Evolutionary conservation across 202 grass and related monocot genomes (phyloP), one percentile per base, ranked within the genome.

Genomic region (Panicum virgatum): DNA sequence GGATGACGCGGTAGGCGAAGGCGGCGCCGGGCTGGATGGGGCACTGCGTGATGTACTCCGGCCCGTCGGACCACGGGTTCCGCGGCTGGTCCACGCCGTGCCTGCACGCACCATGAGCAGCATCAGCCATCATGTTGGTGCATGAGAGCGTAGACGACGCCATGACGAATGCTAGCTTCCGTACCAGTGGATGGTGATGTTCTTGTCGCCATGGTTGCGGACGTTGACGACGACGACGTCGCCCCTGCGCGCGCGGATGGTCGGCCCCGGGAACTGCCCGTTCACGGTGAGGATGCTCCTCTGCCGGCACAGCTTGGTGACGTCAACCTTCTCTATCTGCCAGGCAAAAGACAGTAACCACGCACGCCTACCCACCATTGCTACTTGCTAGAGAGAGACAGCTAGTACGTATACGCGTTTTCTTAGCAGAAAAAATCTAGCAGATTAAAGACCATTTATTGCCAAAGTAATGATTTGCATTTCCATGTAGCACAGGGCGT

Each of bases 21-120:
- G 26, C 61, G 18, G 7, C 18, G 12, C 86, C 86, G 3, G 89
- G 81, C 72, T 23, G 73, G 63, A 94, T 94, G 6, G 92, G 92
- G 77, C 92, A 91, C 59, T 94, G 89, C 25, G 86, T 91, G 53
- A 94, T 76, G 78, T 88, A 61, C 70, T 73, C 70, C 69, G 90
- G 78, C 16, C 90, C 90, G 65, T 92, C 90, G 23, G 78, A 69
- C 90, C 86, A 92, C 42, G 61, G 15, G 60, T 86, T 62, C 56
- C 47, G 53, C 57, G 47, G 81, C 78, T 92, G 86, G 63, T 89
- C 76, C n/a, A 92, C 64, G 18, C 86, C 90, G 38, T 92, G 90
- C 85, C 88, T 89, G 63, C 30, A 16, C 6, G 0, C n/a, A n/a
- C n/a, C n/a, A 9, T 3, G 5, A 52, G 6, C 48, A 52, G 8